Base-by-base conservation (phyloP, 306 rosid genomes). In the Vigna hirtella region DNA sequence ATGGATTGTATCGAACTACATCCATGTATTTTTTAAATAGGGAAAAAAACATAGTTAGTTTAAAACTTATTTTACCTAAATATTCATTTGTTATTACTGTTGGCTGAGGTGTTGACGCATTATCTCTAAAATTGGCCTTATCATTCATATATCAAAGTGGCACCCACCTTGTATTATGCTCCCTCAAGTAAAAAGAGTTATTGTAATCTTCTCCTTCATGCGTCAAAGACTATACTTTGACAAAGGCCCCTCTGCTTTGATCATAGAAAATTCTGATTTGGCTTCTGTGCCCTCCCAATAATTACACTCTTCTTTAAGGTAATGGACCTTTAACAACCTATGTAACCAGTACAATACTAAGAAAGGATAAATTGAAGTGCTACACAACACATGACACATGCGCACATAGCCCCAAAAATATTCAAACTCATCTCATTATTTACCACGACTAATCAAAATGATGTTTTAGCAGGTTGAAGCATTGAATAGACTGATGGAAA, bases 161-260 rank as follows among this genome's bases (percentile, higher is more conserved):
- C 64, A 62, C 87, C 89, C 87, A 82, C 79, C 47, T 71, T 56
- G 66, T 68, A 53, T 77, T 80, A 56, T 82, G 72, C 77, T 79
- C 72, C 74, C 84, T 67, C 80, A 68, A 75, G 85, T 67, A 68
- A 61, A 64, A 61, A 62, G 87, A 90, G 90, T 64, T 90, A 89
- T 72, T 64, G 16, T 73, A 58, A 72, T 24, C 61, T 72, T 82
- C 83, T 51, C 53, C 26, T 65, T 40, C 72, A 45, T 55, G 72
- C 72, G 42, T 71, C 64, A 75, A 70, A 69, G 77, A 79, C 57
- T 76, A 74, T 56, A 50, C 81, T 70, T 74, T 78, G 82, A 49
- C 77, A 79, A 71, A 70, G 65, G 74, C 58, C 84, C 36, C 77
- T 55, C 70, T 73, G 55, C 56, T 70, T 85, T 85, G 85, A 86